Percentiles rank a stretch among this genome's conserved stretches.
Conservation (phyloP, 1,284 basidiomycete species). For the Limonomyces culmigenus region DNA sequence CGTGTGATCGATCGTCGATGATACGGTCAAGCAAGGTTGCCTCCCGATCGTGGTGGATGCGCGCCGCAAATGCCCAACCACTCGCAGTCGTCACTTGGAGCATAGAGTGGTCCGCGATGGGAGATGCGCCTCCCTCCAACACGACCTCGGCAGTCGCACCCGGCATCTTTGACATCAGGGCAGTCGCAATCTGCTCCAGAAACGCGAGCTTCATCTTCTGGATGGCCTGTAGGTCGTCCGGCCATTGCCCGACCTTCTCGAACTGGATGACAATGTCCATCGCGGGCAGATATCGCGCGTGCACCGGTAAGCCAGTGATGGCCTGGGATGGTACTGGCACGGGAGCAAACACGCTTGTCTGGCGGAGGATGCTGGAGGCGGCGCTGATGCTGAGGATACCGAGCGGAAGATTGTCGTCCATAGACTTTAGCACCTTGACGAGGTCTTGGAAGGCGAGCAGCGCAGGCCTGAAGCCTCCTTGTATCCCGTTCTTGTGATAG, state of each 20-base stretch:
- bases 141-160: slow-evolving; percentile 38
- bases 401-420: slow-evolving; percentile 73
- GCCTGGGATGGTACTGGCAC: slow-evolving; percentile 31
- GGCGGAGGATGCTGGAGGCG: slow-evolving; percentile 59
- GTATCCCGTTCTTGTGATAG: slow-evolving; percentile 27
- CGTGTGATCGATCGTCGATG: slow-evolving; percentile 23
- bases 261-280: slow-evolving; percentile 75
- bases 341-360: slow-evolving; percentile 72
- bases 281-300: slow-evolving; percentile 46
- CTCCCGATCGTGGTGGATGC: slow-evolving; percentile 85
- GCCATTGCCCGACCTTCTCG: slow-evolving; percentile 87
- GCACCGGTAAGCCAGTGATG: slow-evolving; percentile 11
- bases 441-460: slow-evolving; percentile 70
- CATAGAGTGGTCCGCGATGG: slow-evolving; percentile 52
- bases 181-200: slow-evolving; percentile 59
- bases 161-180: slow-evolving; percentile 34
- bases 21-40: slow-evolving; percentile 63
- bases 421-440: slow-evolving; percentile 59
- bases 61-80: slow-evolving; percentile 78
- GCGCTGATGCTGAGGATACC: slow-evolving; percentile 67
- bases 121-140: slow-evolving; percentile 33
- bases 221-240: slow-evolving; percentile 83
- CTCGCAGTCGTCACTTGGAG: slow-evolving; percentile 70
- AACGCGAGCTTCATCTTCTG: slow-evolving; percentile 94
- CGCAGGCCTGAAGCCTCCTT: slow-evolving; percentile 63